A percentile compares a stretch with the other conserved stretches of the same genome.
Evolutionary conservation across 495 filamentous ascomycete species (phyloP).

Genomic region (Cercophora newfieldiana): DNA sequence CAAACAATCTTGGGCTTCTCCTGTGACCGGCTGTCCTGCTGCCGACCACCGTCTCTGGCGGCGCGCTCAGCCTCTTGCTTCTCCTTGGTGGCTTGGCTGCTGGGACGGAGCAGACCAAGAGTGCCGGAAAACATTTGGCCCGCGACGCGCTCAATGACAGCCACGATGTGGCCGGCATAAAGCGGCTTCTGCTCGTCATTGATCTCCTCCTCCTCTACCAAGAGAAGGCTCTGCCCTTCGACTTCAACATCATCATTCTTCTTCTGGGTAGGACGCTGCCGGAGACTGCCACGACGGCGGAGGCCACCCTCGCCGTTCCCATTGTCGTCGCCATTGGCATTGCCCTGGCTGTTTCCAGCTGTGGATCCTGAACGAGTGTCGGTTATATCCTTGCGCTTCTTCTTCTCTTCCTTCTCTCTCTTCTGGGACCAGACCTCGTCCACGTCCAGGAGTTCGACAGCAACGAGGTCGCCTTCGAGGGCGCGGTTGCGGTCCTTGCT

Average conservation of each 20-base stretch:
- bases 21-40: slow-evolving; percentile 74
- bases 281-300: slow-evolving; percentile 86
- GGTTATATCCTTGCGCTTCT: slow-evolving; percentile 98
- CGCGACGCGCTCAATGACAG: slow-evolving; percentile 93
- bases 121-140: slow-evolving; percentile 99
- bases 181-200: slow-evolving; percentile 97
- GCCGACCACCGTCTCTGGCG: slow-evolving; percentile 77
- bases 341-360: slow-evolving; percentile 68
- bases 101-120: slow-evolving; percentile 87
- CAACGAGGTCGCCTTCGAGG: slow-evolving; percentile 92
- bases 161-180: slow-evolving; percentile 95
- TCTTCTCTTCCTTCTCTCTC: slow-evolving; percentile 98
- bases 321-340: slow-evolving; percentile 66
- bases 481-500: slow-evolving; percentile 98
- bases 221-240: slow-evolving; percentile 91
- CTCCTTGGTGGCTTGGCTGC: slow-evolving; percentile 98
- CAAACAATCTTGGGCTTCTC: slow-evolving; percentile 99
- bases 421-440: slow-evolving; percentile 99
- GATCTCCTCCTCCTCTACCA: slow-evolving; percentile 98
- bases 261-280: slow-evolving; percentile 97
- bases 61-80: slow-evolving; percentile 97
- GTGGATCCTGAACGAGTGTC: slow-evolving; percentile 78
- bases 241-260: slow-evolving; percentile 99
- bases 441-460: slow-evolving; percentile 93
- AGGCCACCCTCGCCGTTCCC: slow-evolving; percentile 75